Evolutionary conservation across 108 stramenopile species (phyloP), one percentile per base, ranked within the genome.

Genomic region (Pseudonitzschia delicatissima): DNA sequence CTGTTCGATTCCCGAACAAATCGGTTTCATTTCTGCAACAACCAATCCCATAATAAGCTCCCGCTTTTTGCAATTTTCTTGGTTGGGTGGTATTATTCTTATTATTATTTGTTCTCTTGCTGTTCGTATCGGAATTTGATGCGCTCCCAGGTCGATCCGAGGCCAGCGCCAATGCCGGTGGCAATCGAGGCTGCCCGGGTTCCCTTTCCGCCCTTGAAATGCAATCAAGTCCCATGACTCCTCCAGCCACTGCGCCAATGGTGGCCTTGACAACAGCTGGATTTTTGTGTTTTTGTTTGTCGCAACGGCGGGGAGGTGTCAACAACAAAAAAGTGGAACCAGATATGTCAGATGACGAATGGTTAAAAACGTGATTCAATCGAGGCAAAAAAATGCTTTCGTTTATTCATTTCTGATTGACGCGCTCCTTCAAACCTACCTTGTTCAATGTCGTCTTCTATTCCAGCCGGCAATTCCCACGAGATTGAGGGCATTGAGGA

Each of bases 401-500:
- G 6, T 11, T 11, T 48, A 18, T 21, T 23, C 1, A 2, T 23
- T 48, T 48, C 9, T 48, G 37, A 11, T 39, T 6, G 37, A 39
- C 37, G 6, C 37, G 37, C 6, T 8, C 6, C 6, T 8, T 8
- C 27, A 0, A 4, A 63, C 77, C 17, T 44, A 82, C 81, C 83
- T 28, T 64, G 34, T 71, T 78, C 80, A 57, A 84, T 70, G 23
- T 78, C 68, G 72, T 81, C 75, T 72, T 84, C 83, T 66, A 84
- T 76, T 18, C 83, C 83, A 25, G 74, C 71, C 1, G 83, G 83
- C 13, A 84, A 66, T 36, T 81, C 80, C 83, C 83, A 84, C 31
- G 36, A 20, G 5, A 47, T 33, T 11, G 59, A 33, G 11, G 59
- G 37, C 18, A 36, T 33, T 13, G 58, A 60, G 13, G 36, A 4